Conservation (phyloP, 306 rosid genomes). For the Oemleria cerasiformis region DNA sequence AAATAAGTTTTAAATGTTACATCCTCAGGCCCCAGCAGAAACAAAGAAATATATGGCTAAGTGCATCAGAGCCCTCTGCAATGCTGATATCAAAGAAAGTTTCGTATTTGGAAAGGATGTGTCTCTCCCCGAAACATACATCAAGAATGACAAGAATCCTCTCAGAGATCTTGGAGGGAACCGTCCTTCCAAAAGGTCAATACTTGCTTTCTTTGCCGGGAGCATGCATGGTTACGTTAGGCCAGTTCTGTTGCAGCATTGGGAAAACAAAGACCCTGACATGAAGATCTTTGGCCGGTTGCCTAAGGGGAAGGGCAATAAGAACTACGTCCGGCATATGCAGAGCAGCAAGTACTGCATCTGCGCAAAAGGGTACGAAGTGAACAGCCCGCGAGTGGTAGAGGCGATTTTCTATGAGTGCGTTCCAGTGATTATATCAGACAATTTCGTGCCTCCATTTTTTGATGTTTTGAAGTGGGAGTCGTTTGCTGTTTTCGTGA, state of each 20-base stretch:
- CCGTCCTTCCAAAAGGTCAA: constrained; percentile 63
- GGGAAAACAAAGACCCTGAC: constrained; percentile 88
- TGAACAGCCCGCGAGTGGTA: constrained; percentile 88
- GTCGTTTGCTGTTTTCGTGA: constrained; percentile 78
- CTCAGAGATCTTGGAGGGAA: constrained; percentile 66
- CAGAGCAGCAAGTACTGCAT: constrained; percentile 90
- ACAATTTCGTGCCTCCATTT: constrained; percentile 90
- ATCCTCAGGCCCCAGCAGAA: constrained; percentile 84
- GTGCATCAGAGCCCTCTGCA: constrained; percentile 88
- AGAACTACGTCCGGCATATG: constrained; percentile 59
- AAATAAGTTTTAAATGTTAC: background rate
- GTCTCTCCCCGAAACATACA: constrained; percentile 86
- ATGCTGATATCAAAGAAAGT: constrained; percentile 80
- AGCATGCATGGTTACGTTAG: constrained; percentile 80
- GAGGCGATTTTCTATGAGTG: constrained; percentile 83
- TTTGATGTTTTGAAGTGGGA: constrained; percentile 86
- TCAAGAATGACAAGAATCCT: constrained; percentile 55
- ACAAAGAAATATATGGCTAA: constrained; percentile 59
- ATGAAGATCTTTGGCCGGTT: constrained; percentile 66
- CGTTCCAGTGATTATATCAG: constrained; percentile 88
- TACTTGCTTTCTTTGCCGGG: constrained; percentile 84
- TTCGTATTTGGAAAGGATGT: constrained; percentile 86
- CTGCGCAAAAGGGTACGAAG: constrained; percentile 92
- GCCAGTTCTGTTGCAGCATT: constrained; percentile 59
- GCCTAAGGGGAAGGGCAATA: constrained; percentile 53